These are phyloP conservation scores for Hypoxylon rickii DNA, from an alignment of 495 filamentous ascomycete genomes.

Conservation along the genomic window DNA sequence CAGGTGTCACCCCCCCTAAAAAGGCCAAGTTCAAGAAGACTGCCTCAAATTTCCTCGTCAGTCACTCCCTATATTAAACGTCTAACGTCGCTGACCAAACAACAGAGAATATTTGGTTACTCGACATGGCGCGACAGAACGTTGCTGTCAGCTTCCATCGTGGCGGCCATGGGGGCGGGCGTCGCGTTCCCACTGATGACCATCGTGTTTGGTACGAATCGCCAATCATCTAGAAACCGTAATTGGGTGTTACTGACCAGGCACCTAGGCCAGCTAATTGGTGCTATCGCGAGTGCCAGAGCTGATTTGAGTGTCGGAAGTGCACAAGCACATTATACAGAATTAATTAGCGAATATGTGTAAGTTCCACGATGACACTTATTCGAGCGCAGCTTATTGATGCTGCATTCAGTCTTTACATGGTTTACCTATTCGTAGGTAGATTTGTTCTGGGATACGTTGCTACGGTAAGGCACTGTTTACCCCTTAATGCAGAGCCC, in stretches of 20 bases:
- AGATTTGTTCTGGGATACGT: conserved; percentile 62
- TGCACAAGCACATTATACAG: conserved; percentile 22
- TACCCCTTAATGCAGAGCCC: neutral
- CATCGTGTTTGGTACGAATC: conserved; percentile 49
- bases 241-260: conserved; percentile 10
- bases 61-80: neutral
- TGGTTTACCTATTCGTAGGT: conserved; percentile 66
- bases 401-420: conserved; percentile 49
- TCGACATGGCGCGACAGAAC: conserved; percentile 51
- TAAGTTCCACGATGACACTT: conserved; percentile 10
- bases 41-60: conserved; percentile 44
- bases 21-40: conserved; percentile 34
- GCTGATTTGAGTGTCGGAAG: conserved; percentile 14
- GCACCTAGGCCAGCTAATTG: conserved; percentile 50
- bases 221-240: neutral
- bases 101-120: conserved; percentile 55
- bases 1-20: conserved; percentile 4
- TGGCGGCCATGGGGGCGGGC: conserved; percentile 54
- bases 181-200: conserved; percentile 57
- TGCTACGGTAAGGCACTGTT: conserved; percentile 50
- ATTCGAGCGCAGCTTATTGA: neutral
- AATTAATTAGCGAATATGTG: conserved; percentile 35
- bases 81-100: neutral
- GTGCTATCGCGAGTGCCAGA: conserved; percentile 32
- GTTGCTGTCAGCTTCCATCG: conserved; percentile 44